Conservation (phyloP, 306 rosid genomes). For the Pyrus bretschneideri region DNA sequence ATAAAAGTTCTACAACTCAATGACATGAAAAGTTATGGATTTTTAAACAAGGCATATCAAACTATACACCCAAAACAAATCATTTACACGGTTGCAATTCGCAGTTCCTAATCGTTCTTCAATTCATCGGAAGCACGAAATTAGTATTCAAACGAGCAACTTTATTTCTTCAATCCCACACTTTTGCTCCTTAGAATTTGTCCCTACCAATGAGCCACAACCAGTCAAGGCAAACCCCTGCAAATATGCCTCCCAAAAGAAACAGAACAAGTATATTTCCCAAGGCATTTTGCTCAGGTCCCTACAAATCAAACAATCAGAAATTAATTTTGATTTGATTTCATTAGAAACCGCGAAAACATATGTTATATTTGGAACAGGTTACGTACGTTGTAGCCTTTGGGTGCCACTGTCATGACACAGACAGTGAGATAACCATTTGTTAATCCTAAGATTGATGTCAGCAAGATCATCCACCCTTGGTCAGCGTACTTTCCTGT, state of each 20-base stretch:
- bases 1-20: too few species aligned
- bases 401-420: slow-evolving; percentile 67
- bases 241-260: slow-evolving; percentile 47
- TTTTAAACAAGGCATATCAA: too few species aligned
- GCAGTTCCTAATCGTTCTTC: neutral
- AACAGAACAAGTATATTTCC: slow-evolving; percentile 69
- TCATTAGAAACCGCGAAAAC: neutral
- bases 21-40: too few species aligned
- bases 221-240: slow-evolving; percentile 79
- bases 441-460: slow-evolving; percentile 59
- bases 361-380: neutral
- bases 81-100: too few species aligned
- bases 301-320: slow-evolving; percentile 29
- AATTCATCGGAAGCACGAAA: neutral
- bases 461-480: slow-evolving; percentile 79
- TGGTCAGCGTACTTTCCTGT: slow-evolving; percentile 77
- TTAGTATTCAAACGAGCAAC: neutral
- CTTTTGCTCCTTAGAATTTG: slow-evolving; percentile 11
- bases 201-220: slow-evolving; percentile 71
- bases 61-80: too few species aligned
- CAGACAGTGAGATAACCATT: slow-evolving; percentile 83
- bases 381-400: slow-evolving; percentile 54
- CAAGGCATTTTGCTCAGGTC: slow-evolving; percentile 92
- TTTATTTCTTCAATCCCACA: neutral
- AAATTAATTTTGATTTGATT: neutral